phyloP scores from a whole-genome alignment of 768 basidiomycete genomes.

The Suillus luteus region DNA sequence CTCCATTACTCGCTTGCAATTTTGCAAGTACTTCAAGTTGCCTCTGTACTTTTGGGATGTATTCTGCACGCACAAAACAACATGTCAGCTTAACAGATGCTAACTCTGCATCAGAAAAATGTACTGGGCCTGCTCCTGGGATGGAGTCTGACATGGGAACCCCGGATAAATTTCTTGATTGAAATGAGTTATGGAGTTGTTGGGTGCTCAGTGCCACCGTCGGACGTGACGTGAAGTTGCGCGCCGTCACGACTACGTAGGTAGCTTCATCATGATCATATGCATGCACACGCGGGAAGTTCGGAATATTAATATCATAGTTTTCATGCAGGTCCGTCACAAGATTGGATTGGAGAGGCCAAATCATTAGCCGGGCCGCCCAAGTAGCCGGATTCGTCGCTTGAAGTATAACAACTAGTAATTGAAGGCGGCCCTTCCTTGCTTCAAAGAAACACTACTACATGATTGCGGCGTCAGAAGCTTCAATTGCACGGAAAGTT shows the following conservation, averaged over 20 bases:
- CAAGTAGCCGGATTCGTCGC: not conserved
- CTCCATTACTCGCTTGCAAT: not conserved
- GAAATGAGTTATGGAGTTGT: not conserved
- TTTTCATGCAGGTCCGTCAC: slow-evolving; percentile 27
- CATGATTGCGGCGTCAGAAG: not conserved
- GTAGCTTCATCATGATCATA: not conserved
- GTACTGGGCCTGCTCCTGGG: slow-evolving; percentile 59
- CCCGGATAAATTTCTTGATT: slow-evolving; percentile 35
- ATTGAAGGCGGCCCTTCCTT: too few relatives aligned
- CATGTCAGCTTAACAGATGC: slow-evolving; percentile 68
- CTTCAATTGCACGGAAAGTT: too few relatives aligned
- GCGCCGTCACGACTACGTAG: not conserved
- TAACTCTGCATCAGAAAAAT: slow-evolving; percentile 85
- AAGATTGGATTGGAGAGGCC: slow-evolving; percentile 8
- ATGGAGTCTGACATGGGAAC: slow-evolving; percentile 71
- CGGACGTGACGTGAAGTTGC: slow-evolving; percentile 50
- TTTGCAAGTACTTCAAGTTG: not conserved
- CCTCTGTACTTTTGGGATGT: not conserved
- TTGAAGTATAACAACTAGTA: not conserved
- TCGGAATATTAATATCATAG: slow-evolving; percentile 32
- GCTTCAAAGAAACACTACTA: too few relatives aligned
- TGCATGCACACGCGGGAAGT: slow-evolving; percentile 25
- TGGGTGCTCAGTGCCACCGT: slow-evolving; percentile 51
- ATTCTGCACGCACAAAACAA: slow-evolving; percentile 63
- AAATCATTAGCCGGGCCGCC: not conserved